Base-by-base conservation (phyloP, 805 yeast species). In the Saccharomycopsis lassenensis region DNA sequence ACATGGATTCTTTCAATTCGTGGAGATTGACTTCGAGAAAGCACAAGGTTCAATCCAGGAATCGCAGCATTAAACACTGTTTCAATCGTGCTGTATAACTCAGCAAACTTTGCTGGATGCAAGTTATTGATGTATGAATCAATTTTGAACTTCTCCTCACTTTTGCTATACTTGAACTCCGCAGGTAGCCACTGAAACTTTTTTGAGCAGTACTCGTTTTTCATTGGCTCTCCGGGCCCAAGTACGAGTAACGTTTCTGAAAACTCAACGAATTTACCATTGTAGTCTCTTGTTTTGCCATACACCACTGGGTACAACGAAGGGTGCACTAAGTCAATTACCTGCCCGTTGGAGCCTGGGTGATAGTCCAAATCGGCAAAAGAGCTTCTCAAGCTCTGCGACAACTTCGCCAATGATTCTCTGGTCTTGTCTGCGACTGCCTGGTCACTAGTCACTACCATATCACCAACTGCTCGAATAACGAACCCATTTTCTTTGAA, bases 171-270 rank as follows among this genome's bases (percentile, higher is more conserved):
- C 6, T 21, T 22, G 26, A 56, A 44, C 2, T 47, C 31, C 7
- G 63, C 46, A 6, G 67, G 65, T 6, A 61, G 40, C 67, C 66
- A 61, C 46, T 61, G 65, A 40, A 46, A 61, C n/a, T 45, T 46
- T 21, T 50, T 25, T 2, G 60, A 52, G 5, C 18, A 31, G 18
- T 29, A 18, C 17, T 40, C 2, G 51, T 48, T 4, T 15, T 23
- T 4, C 21, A 6, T 31, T 50, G 49, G 15, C 45, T 47, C 19
- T 42, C 39, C 8, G 15, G 3, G 24, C 46, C 36, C 12, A 24
- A 24, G 1, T 20, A 24, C 20, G 18, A 11, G 18, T 40, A 4
- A 19, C 14, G 22, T 18, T 28, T 39, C 22, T 8, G 26, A 34
- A 19, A 18, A 20, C 29, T 33, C 16, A 21, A 20, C 11, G 10